phyloP scores from a whole-genome alignment of 129 eudicot genomes.

The Pittosporum tobira region DNA sequence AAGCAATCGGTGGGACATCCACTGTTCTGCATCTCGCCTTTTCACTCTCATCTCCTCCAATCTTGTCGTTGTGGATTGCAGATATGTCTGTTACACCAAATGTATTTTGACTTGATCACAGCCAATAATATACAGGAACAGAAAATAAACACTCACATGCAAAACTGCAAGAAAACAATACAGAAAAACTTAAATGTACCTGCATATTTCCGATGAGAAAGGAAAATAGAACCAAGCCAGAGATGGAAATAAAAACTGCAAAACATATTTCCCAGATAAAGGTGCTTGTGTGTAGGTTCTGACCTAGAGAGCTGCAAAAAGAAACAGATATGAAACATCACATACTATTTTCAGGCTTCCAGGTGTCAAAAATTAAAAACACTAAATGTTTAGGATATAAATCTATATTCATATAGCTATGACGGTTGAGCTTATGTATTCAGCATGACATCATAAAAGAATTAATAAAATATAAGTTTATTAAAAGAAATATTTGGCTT shows the following conservation, averaged over 20 bases:
- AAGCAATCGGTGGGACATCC: slow-evolving; percentile 97
- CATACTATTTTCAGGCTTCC: neutral
- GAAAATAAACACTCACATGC: neutral
- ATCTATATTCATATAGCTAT: neutral
- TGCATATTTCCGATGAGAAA: slow-evolving; percentile 93
- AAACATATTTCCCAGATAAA: slow-evolving; percentile 85
- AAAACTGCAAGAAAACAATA: neutral
- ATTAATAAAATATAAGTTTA: neutral
- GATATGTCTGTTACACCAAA: slow-evolving; percentile 54
- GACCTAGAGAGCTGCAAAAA: slow-evolving; percentile 81
- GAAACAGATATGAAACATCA: slow-evolving; percentile 10
- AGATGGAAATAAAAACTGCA: slow-evolving; percentile 75
- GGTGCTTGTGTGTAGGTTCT: slow-evolving; percentile 80
- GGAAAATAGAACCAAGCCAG: slow-evolving; percentile 87
- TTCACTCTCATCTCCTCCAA: slow-evolving; percentile 98
- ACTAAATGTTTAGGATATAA: neutral
- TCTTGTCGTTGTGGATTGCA: slow-evolving; percentile 82
- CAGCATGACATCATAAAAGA: neutral
- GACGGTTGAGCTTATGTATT: neutral
- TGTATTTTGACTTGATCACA: slow-evolving; percentile 1
- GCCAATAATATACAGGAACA: neutral
- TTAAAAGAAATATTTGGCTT: neutral
- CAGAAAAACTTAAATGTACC: slow-evolving; percentile 29
- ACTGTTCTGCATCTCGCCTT: slow-evolving; percentile 93
- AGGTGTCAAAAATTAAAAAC: neutral